Base-by-base conservation (phyloP, 352 stramenopile species). In the Thraustochytrium sp. region DNA sequence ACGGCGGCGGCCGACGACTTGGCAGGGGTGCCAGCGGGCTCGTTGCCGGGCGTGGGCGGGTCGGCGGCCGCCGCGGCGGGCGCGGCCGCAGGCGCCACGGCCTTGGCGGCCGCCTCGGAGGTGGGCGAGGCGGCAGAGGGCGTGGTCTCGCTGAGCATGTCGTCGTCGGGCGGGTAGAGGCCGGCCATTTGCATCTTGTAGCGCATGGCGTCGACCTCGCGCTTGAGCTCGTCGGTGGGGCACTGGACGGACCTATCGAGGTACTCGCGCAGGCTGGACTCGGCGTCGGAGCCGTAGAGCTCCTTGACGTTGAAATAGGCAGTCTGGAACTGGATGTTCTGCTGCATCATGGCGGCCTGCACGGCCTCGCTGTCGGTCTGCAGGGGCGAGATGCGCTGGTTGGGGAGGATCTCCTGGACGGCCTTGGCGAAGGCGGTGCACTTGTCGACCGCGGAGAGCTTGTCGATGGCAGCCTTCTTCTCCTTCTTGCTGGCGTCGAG, bases 251-350 rank as follows among this genome's bases (percentile, higher is more conserved):
- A n/a, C 44, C 29, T 26, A 21, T 48, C 42, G 13, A 84, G 61
- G 34, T 76, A 80, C 29, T 54, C 51, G 29, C 40, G 55, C 3
- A 84, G 55, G 29, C 34, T 64, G 8, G 53, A 49, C 61, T 84
- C 75, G 26, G 63, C 61, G 29, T 48, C 54, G 36, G 26, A 8
- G 13, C 75, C 75, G 75, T 84, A 84, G 29, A 76, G 29, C 11
- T 75, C 49, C 61, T 73, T 84, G 42, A 84, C 31, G 29, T 84
- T 83, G 26, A 84, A 84, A 26, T 84, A 76, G 31, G 31, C 31
- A n/a, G 31, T 84, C 61, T 84, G 75, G 49, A 84, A 84, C 44
- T 56, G 29, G 16, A 84, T 54, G 36, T 56, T 84, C 37, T 48
- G 29, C 75, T 68, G 75, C 61, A 80, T 62, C 59, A 72, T 72